phyloP scores from a whole-genome alignment of 2,329 filamentous ascomycete genomes.

The Cladosporium phlei region DNA sequence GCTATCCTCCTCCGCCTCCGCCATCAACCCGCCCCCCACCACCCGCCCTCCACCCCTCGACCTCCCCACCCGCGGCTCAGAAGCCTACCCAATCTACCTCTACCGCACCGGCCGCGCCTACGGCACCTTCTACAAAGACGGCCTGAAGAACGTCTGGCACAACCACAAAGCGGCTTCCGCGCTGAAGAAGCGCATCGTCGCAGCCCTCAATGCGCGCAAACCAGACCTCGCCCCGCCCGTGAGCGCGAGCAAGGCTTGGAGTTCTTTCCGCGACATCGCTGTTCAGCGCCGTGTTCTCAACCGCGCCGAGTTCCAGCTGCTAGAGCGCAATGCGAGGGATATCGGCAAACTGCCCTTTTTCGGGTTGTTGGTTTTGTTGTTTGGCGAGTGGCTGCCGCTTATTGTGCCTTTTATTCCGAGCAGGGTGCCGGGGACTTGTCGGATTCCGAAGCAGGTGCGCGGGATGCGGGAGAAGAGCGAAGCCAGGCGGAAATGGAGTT shows the following conservation, averaged over 20 bases:
- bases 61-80: conserved; percentile 53
- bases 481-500: conserved; percentile 47
- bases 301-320: conserved; percentile 66
- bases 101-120: conserved; percentile 69
- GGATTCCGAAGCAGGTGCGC: conserved; percentile 72
- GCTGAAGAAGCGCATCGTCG: conserved; percentile 45
- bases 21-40: conserved; percentile 65
- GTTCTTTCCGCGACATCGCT: conserved; percentile 1
- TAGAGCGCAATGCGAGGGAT: conserved; percentile 65
- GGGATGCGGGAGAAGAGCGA: conserved; percentile 53
- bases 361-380: conserved; percentile 66
- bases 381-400: conserved; percentile 82
- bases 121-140: conserved; percentile 79
- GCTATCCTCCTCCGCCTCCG: background rate
- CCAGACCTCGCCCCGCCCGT: background rate
- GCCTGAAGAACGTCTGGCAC: conserved; percentile 66
- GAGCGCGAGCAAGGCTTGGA: conserved; percentile 9
- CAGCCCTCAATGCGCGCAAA: conserved; percentile 13
- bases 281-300: conserved; percentile 37
- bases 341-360: conserved; percentile 75
- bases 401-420: conserved; percentile 67
- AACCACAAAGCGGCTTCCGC: conserved; percentile 52
- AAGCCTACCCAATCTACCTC: conserved; percentile 50
- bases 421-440: conserved; percentile 74
- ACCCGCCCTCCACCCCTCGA: conserved; percentile 68